Base-by-base conservation (phyloP, 2,329 filamentous ascomycete species). In the Aspergillus sergii region DNA sequence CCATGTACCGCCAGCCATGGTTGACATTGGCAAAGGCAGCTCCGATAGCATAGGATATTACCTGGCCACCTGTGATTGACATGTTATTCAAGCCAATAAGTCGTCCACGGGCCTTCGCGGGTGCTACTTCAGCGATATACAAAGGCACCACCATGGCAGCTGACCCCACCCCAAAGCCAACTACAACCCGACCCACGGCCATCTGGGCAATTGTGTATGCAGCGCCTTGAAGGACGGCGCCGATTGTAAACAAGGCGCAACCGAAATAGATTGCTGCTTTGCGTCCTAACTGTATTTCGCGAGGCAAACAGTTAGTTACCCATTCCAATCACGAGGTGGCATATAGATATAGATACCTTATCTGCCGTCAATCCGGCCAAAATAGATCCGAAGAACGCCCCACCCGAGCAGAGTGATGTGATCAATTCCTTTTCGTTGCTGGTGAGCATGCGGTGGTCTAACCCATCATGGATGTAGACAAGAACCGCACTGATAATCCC, bases 101-200 rank as follows among this genome's bases (percentile, higher is more conserved):
- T 11, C 66, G 69, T 19, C 83, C 83, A 57, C 83, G 78, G 50
- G 81, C 80, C 64, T 81, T 82, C 3, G 82, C 79, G 0, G 83
- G 84, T 0, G 83, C 80, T 2, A 85, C 74, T 60, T 85, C 83
- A 1, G 79, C 80, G 43, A 85, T 84, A 65, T 85, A 85, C 11
- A 65, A 70, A 1, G 79, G 76, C 11, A 82, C 70, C 4, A 83
- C 78, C 80, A 84, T 84, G 16, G 80, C 79, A 10, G 81, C 82
- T 1, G 75, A 79, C 0, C 81, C 81, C 19, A 83, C 81, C 43
- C 83, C 82, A 7, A 85, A 75, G 4, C 83, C 83, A 48, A 85
- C 78, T 1, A 85, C 67, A 2, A 84, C 72, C 8, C 81, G 75
- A 6, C 81, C 81, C 7, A 82, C 76, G 2, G 75, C 72, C 75